Percentiles rank a stretch among this genome's conserved stretches.
Evolutionary conservation across 139 green algal genomes (phyloP).

Genomic region (Spirogloea muscicola): DNA sequence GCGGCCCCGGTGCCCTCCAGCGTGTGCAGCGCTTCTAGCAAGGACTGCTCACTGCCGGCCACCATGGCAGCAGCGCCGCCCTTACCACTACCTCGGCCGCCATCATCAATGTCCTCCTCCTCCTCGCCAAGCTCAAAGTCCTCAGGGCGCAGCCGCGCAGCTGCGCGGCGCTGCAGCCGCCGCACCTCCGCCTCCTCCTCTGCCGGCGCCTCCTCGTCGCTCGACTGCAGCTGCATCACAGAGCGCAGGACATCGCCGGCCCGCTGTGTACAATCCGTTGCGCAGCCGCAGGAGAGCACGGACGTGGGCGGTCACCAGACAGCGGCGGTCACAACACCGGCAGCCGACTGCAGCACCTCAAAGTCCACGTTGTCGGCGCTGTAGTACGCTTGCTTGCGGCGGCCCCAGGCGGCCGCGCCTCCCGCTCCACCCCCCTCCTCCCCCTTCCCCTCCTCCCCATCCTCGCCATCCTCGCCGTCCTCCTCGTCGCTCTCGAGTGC

Average conservation of each 20-base stretch:
- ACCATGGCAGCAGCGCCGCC: neutral
- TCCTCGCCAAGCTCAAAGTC: conserved; percentile 59
- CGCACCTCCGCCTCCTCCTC: conserved; percentile 71
- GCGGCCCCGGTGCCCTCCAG: too few species aligned
- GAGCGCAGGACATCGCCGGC: too few species aligned
- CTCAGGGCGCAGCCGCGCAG: conserved; percentile 53
- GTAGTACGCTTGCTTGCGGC: conserved; percentile 35
- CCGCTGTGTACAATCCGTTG: conserved; percentile 61
- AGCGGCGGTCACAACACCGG: conserved; percentile 46
- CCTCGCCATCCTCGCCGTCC: neutral
- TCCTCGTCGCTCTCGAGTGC: neutral
- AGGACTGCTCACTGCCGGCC: too few species aligned
- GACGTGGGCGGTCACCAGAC: conserved; percentile 65
- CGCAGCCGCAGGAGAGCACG: conserved; percentile 65
- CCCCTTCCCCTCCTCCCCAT: neutral
- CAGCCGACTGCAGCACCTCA: conserved; percentile 13
- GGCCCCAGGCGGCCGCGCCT: conserved; percentile 14
- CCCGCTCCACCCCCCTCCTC: neutral
- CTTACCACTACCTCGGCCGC: conserved; percentile 30
- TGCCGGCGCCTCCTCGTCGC: conserved; percentile 67
- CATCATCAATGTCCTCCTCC: conserved; percentile 40
- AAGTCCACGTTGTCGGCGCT: conserved; percentile 43
- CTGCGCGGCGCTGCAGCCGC: conserved; percentile 64
- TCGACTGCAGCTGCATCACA: conserved; percentile 34
- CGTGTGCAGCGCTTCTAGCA: too few species aligned